phyloP scores from a whole-genome alignment of 2,329 filamentous ascomycete genomes.

The Metarhizium sp. region DNA sequence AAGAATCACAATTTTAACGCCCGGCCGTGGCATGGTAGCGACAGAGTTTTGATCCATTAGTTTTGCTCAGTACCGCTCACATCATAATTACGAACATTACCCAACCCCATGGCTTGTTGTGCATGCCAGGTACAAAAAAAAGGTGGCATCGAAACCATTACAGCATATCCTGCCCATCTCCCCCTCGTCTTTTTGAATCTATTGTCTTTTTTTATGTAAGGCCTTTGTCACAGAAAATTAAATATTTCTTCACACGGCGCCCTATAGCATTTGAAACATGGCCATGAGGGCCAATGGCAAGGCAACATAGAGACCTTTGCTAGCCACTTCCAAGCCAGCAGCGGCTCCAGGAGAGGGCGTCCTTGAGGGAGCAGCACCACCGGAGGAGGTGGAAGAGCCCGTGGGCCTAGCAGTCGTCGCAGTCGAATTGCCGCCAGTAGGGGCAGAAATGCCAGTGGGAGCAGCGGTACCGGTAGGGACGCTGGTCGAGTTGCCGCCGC shows the following conservation, averaged over 20 bases:
- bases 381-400: not conserved
- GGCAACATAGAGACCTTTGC: slow-evolving; percentile 3
- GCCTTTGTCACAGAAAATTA: not conserved
- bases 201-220: not conserved
- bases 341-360: not conserved
- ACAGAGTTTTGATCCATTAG: no score
- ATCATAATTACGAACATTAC: no score
- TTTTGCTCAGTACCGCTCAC: no score
- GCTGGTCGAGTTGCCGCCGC: slow-evolving; percentile 2
- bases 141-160: no score
- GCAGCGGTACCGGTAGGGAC: not conserved
- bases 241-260: not conserved
- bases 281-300: slow-evolving; percentile 1
- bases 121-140: no score
- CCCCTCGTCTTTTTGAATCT: not conserved
- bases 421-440: not conserved
- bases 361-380: slow-evolving; percentile 1
- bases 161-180: no score
- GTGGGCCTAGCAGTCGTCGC: not conserved
- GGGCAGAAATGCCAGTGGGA: not conserved
- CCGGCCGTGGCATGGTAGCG: no score
- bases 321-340: not conserved
- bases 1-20: no score
- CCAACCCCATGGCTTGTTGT: no score
- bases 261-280: slow-evolving; percentile 1